Evolutionary conservation across 352 stramenopile genomes (phyloP), one percentile per base, ranked within the genome.

Genomic region (Globisporangium barbulae): DNA sequence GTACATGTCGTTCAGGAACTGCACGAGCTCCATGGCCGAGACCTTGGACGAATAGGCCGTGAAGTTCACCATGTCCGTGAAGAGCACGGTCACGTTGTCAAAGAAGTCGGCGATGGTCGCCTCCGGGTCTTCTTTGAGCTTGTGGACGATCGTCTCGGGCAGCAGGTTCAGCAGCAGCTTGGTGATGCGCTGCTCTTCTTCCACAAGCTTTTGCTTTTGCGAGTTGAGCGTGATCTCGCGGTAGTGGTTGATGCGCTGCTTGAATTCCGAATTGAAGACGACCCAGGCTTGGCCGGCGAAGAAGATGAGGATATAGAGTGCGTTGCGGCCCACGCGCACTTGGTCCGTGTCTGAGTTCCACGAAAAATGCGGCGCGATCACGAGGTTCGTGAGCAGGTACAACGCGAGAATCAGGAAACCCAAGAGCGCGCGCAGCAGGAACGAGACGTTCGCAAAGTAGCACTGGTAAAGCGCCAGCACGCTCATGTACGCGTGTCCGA

Each of bases 1-100:
- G 70, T 93, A 97, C 74, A 96, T 89, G 53, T 88, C 85, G 68
- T 97, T 94, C 35, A 96, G 73, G 55, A 96, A 90, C 61, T 93
- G 82, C n/a, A 97, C 84, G 13, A 97, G 70, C 62, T 96, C 81
- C 73, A 92, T 92, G 31, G 85, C 81, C 15, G 74, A 86, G 21
- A 96, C 79, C 54, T 92, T 89, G 55, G 75, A 88, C 63, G 80
- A 93, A 57, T 93, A 93, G 0, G 76, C 76, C 28, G 83, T 90
- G 62, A 97, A 97, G 59, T 96, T 89, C 61, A 90, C 83, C 77
- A 95, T 90, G 53, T 93, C 85, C 31, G 81, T 91, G 69, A 95
- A 95, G 1, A 95, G 55, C n/a, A 94, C 79, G 0, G 88, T 96
- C 49, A 94, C 87, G 48, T 92, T 89, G 61, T 87, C 73, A 65